A percentile compares a stretch with the other conserved stretches of the same genome.
These are phyloP conservation scores for Aspergillus sp. DNA, from an alignment of 2,329 filamentous ascomycete species.

Conservation along the genomic window DNA sequence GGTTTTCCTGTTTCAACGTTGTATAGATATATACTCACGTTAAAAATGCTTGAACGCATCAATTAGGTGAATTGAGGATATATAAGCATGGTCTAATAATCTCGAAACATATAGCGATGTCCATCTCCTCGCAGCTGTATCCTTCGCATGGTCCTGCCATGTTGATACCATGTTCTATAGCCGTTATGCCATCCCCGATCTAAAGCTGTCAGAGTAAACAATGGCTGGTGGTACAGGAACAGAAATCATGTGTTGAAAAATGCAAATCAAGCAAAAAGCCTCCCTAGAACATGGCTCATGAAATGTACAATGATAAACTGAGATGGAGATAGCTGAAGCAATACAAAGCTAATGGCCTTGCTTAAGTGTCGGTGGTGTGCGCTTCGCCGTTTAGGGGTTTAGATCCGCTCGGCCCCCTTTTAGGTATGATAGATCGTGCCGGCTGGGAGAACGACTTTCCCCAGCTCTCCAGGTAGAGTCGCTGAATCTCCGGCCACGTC, in stretches of 20 bases:
- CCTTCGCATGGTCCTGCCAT: conserved; percentile 12
- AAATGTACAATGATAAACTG: conserved; percentile 5
- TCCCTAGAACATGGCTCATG: neutral
- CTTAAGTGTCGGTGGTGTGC: neutral
- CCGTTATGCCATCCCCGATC: neutral
- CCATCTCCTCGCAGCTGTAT: neutral
- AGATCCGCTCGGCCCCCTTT: neutral
- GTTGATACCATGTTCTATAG: conserved; percentile 12
- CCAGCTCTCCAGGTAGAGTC: neutral
- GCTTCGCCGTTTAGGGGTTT: neutral
- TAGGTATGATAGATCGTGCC: neutral
- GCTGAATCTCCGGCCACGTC: conserved; percentile 4
- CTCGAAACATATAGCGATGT: neutral
- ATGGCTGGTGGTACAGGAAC: neutral
- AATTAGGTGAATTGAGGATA: neutral
- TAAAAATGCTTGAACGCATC: too few relatives aligned
- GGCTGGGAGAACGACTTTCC: neutral
- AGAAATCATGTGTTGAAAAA: neutral
- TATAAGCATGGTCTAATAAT: neutral
- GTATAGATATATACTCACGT: neutral
- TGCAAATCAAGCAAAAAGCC: conserved; percentile 9
- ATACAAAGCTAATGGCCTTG: neutral
- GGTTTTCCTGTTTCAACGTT: neutral
- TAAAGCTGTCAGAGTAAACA: neutral
- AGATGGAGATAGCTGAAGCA: neutral